These are phyloP conservation scores for Spatholobus suberectus DNA, from an alignment of 306 rosid genomes.

Conservation along the genomic window DNA sequence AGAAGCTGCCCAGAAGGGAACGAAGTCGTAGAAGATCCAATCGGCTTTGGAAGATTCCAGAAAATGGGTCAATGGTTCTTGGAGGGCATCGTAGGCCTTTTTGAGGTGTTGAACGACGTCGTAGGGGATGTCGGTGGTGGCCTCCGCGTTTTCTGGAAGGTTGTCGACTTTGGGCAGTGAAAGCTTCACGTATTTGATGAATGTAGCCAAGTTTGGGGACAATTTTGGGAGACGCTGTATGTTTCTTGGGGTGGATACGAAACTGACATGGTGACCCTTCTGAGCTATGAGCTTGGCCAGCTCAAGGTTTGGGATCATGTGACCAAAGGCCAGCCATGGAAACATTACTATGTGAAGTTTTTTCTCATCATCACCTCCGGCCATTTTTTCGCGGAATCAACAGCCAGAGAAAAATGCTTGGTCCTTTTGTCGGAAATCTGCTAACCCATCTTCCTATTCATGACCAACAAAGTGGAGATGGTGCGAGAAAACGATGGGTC, in stretches of 20 bases:
- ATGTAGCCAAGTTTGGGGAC: conserved; percentile 32
- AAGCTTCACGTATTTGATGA: conserved; percentile 45
- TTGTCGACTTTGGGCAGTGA: conserved; percentile 38
- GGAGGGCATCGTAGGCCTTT: conserved; percentile 46
- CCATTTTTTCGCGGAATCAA: background rate
- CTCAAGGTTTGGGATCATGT: conserved; percentile 58
- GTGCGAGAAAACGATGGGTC: no score
- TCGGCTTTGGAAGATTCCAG: conserved; percentile 47
- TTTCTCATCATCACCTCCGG: background rate
- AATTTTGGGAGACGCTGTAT: conserved; percentile 60
- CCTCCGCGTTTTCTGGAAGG: conserved; percentile 58
- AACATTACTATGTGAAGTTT: conserved; percentile 57
- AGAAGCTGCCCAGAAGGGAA: conserved; percentile 38
- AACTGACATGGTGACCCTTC: conserved; percentile 60
- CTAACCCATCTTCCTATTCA: no score
- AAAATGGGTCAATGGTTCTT: conserved; percentile 29
- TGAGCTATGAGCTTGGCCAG: conserved; percentile 57
- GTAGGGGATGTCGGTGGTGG: conserved; percentile 52
- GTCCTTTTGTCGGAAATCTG: no score
- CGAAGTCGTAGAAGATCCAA: conserved; percentile 56
- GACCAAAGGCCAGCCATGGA: conserved; percentile 70
- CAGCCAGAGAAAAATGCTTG: background rate
- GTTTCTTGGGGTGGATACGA: conserved; percentile 65
- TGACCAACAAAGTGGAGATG: no score
- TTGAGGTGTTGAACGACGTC: conserved; percentile 52